phyloP scores from a whole-genome alignment of 2,329 filamentous ascomycete genomes.

The Bipolaris zeicola region DNA sequence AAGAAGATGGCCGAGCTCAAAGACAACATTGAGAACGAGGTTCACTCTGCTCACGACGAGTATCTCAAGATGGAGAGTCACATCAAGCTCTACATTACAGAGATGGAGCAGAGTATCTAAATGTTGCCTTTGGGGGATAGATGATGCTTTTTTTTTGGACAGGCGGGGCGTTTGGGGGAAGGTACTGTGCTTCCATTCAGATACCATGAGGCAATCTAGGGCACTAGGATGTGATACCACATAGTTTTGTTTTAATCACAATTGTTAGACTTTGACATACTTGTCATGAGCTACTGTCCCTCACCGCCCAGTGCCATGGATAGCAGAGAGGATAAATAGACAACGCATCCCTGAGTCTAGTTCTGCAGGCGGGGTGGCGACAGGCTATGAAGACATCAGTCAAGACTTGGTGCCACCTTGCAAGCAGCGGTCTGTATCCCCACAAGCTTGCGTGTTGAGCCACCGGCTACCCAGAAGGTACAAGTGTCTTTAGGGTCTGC shows the following conservation, averaged over 20 bases:
- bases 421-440: not conserved
- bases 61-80: slow-evolving; percentile 98
- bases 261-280: not conserved
- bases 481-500: not conserved
- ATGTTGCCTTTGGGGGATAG: not conserved
- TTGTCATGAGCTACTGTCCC: not conserved
- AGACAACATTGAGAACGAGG: slow-evolving; percentile 94
- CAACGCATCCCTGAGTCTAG: slow-evolving; percentile 1
- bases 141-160: not conserved
- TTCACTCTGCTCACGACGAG: slow-evolving; percentile 87
- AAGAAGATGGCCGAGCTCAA: slow-evolving; percentile 99
- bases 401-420: not conserved
- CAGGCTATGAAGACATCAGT: not conserved
- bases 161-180: slow-evolving; percentile 11
- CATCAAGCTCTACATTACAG: slow-evolving; percentile 95
- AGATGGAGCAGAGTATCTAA: slow-evolving; percentile 85
- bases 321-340: not conserved
- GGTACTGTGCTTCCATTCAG: not conserved
- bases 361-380: not conserved
- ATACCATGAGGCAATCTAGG: slow-evolving; percentile 6
- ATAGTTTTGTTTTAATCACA: slow-evolving; percentile 5
- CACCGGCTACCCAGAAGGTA: not conserved
- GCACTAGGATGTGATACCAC: slow-evolving; percentile 12
- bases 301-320: slow-evolving; percentile 1
- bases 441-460: not conserved